Evolutionary conservation across 495 filamentous ascomycete species (phyloP).

Genomic region (Penicillium longicatenatum): DNA sequence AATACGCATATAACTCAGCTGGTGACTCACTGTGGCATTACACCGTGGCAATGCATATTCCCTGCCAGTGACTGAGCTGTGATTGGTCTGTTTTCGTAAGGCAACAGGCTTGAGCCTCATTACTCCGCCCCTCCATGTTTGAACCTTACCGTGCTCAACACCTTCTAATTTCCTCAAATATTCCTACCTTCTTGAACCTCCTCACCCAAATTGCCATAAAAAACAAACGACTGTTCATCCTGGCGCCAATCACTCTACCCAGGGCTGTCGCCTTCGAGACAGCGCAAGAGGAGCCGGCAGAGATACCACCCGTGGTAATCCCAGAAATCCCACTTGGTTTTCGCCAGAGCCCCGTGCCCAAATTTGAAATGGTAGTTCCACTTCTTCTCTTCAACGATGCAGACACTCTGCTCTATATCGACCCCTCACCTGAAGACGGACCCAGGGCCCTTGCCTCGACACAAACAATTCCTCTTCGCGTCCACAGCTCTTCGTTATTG

Average conservation of each 20-base stretch:
- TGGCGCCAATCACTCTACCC: not conserved
- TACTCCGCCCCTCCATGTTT: not conserved
- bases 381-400: conserved; percentile 39
- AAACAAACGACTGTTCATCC: not conserved
- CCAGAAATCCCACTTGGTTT: not conserved
- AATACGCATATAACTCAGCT: not conserved
- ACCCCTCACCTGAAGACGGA: conserved; percentile 36
- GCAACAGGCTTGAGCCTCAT: conserved; percentile 7
- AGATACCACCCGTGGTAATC: not conserved
- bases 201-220: not conserved
- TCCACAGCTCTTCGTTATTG: conserved; percentile 49
- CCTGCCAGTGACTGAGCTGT: not conserved
- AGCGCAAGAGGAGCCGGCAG: not conserved
- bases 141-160: not conserved
- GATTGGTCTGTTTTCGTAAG: not conserved
- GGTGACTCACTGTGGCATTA: not conserved
- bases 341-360: not conserved
- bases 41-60: not conserved
- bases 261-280: not conserved
- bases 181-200: not conserved
- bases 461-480: conserved; percentile 37
- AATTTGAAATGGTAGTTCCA: conserved; percentile 13
- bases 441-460: conserved; percentile 19
- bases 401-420: conserved; percentile 59
- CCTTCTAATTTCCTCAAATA: not conserved